A percentile compares a stretch with the other conserved stretches of the same genome.
Evolutionary conservation across 78 protist species (phyloP).

Genomic region (Chrysochromulina parva): DNA sequence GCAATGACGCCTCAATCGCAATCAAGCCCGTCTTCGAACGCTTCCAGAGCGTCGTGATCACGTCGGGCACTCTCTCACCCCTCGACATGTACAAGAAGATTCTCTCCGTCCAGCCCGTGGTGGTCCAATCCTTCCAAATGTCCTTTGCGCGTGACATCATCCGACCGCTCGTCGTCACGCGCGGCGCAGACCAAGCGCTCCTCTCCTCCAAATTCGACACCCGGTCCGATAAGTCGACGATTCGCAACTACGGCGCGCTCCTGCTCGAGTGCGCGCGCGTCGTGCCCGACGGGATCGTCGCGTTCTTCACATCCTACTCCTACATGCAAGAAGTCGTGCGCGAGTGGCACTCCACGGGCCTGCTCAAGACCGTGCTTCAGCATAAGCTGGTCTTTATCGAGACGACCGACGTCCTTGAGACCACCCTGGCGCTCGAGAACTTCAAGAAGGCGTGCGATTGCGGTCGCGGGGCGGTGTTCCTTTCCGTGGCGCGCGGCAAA

Average conservation of each 20-base stretch:
- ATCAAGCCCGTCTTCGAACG: constrained; percentile 85
- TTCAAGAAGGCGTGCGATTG: constrained; percentile 61
- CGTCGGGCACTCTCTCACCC: constrained; percentile 92
- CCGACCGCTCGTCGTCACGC: constrained; percentile 60
- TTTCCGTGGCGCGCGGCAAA: constrained; percentile 97
- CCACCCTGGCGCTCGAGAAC: constrained; percentile 89
- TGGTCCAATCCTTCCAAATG: constrained; percentile 31
- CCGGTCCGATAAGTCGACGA: not conserved
- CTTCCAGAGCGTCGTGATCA: constrained; percentile 59
- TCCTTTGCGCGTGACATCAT: constrained; percentile 35
- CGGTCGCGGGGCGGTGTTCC: constrained; percentile 89
- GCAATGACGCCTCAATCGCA: constrained; percentile 94
- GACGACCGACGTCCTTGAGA: constrained; percentile 84
- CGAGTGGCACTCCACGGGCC: not conserved
- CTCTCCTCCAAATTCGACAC: not conserved
- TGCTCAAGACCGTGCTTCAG: constrained; percentile 10
- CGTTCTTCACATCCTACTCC: constrained; percentile 94
- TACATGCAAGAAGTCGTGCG: constrained; percentile 83
- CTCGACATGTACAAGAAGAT: constrained; percentile 92
- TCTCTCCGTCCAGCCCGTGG: constrained; percentile 79
- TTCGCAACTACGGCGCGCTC: constrained; percentile 77
- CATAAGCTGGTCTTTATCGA: constrained; percentile 93
- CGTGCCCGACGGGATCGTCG: constrained; percentile 98
- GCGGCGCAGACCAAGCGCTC: constrained; percentile 34
- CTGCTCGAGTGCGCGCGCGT: constrained; percentile 64